phyloP scores from a whole-genome alignment of 2,329 filamentous ascomycete species.

The Fusarium illudens region DNA sequence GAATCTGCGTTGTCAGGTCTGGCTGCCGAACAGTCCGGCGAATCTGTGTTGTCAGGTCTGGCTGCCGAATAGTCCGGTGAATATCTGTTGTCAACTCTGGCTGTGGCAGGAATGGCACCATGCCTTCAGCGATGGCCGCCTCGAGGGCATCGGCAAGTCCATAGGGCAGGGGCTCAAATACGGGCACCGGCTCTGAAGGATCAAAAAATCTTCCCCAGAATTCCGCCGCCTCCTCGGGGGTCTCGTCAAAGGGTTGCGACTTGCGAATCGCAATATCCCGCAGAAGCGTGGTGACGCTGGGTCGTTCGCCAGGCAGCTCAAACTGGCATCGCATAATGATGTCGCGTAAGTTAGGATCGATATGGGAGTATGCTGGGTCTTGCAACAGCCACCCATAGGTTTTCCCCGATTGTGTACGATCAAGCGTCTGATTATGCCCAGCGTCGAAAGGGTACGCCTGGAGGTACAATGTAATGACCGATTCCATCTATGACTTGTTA shows the following conservation, averaged over 20 bases:
- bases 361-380: not conserved
- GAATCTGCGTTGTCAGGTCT: too few species aligned
- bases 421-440: not conserved
- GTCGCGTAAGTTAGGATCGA: constrained; percentile 38
- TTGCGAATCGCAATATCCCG: constrained; percentile 32
- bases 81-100: not conserved
- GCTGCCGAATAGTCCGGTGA: too few species aligned
- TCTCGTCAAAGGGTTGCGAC: constrained; percentile 22
- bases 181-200: not conserved
- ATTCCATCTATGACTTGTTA: constrained; percentile 40
- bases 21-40: too few species aligned
- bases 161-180: too few species aligned
- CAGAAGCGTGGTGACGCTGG: constrained; percentile 35
- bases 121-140: not conserved
- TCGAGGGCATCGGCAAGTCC: not conserved
- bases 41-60: too few species aligned
- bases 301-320: constrained; percentile 40
- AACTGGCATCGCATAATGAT: constrained; percentile 39
- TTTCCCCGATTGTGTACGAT: not conserved
- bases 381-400: constrained; percentile 40
- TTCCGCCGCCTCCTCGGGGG: constrained; percentile 9
- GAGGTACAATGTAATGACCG: constrained; percentile 33
- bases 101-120: not conserved
- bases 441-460: constrained; percentile 22
- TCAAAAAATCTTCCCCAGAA: constrained; percentile 34